A percentile compares a stretch with the other conserved stretches of the same genome.
Conservation (phyloP, 1,284 basidiomycete species). For the Sphagnurus paluster region DNA sequence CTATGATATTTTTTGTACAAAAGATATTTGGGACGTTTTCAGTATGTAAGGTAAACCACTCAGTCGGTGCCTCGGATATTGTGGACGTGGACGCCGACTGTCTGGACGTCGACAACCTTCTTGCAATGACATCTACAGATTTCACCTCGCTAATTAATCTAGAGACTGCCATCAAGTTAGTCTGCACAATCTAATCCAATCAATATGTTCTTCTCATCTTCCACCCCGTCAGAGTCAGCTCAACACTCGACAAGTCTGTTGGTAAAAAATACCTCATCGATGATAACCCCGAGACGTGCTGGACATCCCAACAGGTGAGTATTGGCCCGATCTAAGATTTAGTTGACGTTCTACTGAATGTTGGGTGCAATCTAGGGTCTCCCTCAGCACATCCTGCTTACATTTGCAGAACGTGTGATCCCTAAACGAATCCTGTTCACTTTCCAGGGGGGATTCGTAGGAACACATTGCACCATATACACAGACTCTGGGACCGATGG, state of each 20-base stretch:
- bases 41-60: too few relatives aligned
- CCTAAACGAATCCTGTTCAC: conserved; percentile 61
- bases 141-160: conserved; percentile 37
- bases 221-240: conserved; percentile 64
- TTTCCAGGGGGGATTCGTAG: conserved; percentile 84
- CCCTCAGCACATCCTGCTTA: conserved; percentile 71
- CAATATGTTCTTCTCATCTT: conserved; percentile 10
- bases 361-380: conserved; percentile 49
- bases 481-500: conserved; percentile 26
- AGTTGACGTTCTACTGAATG: neutral
- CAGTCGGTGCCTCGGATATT: too few relatives aligned
- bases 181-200: conserved; percentile 15
- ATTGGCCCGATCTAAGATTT: conserved; percentile 6
- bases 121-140: conserved; percentile 15
- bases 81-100: conserved; percentile 2
- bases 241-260: conserved; percentile 76
- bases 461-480: conserved; percentile 58
- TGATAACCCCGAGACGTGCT: conserved; percentile 75
- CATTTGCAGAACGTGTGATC: conserved; percentile 51
- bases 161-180: conserved; percentile 56
- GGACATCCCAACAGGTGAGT: conserved; percentile 76
- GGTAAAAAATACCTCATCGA: conserved; percentile 74
- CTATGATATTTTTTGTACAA: too few relatives aligned
- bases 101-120: too few relatives aligned
- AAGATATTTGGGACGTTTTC: too few relatives aligned